Evolutionary conservation across 352 stramenopile genomes (phyloP), one percentile per base, ranked within the genome.

Genomic region (Globisporangium carolinianum): DNA sequence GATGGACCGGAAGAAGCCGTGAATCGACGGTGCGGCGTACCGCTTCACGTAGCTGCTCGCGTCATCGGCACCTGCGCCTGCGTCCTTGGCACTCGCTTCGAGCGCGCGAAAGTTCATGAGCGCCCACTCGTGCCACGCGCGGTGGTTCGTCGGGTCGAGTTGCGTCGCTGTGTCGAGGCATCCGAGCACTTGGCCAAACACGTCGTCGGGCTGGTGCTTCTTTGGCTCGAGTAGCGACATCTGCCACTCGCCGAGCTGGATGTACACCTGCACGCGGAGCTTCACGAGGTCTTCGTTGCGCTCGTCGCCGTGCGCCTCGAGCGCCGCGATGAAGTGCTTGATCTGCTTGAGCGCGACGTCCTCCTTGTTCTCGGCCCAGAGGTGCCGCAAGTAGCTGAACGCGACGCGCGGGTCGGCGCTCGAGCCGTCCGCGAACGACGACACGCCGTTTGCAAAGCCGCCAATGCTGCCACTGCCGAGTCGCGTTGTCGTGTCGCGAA

Each of bases 111-210:
- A 99, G 77, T 99, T 99, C 59, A 99, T 94, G 18, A 99, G 69
- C 17, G 97, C 97, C 97, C 97, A 99, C 53, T 94, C 88, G 72
- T 99, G 98, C 90, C 96, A 99, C 24, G 97, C 96, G 52, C 96
- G 97, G 66, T 99, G 98, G 58, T 97, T 97, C 43, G 86, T 95
- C 48, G 79, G 82, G 57, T 96, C 86, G 24, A 95, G 62, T 52
- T 86, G 67, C 46, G 86, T 96, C 37, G 87, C 87, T 0, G 74
- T 90, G 56, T 87, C 73, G 11, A 97, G 70, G 58, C 91, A 92
- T 10, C 71, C 74, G 12, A 95, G 73, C 11, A 94, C 84, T 37
- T 92, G 73, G 50, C 85, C 73, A 47, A 94, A 94, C 9, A 83
- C 71, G 12, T 76, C 69, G n/a, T 89, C 74, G 8, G 61, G 67